These are phyloP conservation scores for Calycina marina DNA, from an alignment of 2,329 filamentous ascomycete genomes.

Conservation along the genomic window DNA sequence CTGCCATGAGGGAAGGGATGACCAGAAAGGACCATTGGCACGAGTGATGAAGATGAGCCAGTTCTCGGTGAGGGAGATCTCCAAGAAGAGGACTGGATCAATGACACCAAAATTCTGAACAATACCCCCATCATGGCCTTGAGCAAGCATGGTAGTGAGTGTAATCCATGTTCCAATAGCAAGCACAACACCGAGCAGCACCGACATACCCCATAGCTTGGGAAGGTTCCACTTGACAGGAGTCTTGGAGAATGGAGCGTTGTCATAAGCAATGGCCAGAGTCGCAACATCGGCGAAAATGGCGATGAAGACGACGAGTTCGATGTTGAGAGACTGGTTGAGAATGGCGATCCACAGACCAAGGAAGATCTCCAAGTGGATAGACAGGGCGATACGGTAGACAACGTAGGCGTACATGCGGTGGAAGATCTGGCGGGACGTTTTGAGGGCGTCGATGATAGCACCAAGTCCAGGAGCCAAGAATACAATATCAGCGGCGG, in stretches of 20 bases:
- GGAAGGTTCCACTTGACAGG: conserved; percentile 93
- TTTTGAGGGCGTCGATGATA: conserved; percentile 87
- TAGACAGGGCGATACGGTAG: conserved; percentile 83
- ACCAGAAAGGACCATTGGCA: conserved; percentile 87
- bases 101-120: conserved; percentile 77
- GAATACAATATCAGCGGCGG: conserved; percentile 88
- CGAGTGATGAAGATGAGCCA: conserved; percentile 96
- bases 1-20: conserved; percentile 77
- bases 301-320: conserved; percentile 84
- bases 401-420: conserved; percentile 95
- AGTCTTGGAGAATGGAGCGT: conserved; percentile 70
- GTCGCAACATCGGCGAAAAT: conserved; percentile 91
- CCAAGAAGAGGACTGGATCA: conserved; percentile 73
- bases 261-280: conserved; percentile 85
- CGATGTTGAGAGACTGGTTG: conserved; percentile 70
- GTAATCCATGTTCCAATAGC: conserved; percentile 80
- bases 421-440: conserved; percentile 88
- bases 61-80: conserved; percentile 85
- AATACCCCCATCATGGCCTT: conserved; percentile 61
- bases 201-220: conserved; percentile 86
- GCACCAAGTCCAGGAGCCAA: conserved; percentile 80
- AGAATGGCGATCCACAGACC: conserved; percentile 84
- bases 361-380: conserved; percentile 84
- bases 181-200: conserved; percentile 68
- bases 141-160: conserved; percentile 66